phyloP scores from a whole-genome alignment of 129 eudicot genomes.

The Lonicera japonica region DNA sequence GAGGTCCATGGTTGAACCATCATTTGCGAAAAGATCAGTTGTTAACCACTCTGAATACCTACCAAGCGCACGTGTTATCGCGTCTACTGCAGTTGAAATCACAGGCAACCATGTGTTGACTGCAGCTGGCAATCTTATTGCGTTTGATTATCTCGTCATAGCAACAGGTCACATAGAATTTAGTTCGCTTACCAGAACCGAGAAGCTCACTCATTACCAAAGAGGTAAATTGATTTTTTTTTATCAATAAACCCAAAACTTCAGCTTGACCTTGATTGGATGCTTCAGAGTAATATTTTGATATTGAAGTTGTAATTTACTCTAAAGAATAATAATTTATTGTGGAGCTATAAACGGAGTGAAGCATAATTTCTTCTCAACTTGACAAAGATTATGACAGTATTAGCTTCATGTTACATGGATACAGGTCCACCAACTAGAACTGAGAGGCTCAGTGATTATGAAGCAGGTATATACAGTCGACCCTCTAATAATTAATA shows the following conservation, averaged over 20 bases:
- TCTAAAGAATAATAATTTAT: too few relatives aligned
- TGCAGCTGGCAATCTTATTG: slow-evolving; percentile 38
- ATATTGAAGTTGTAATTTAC: too few relatives aligned
- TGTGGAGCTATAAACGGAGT: not conserved
- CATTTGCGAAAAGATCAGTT: slow-evolving; percentile 58
- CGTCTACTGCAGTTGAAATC: slow-evolving; percentile 47
- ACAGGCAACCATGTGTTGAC: slow-evolving; percentile 43
- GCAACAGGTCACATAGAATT: slow-evolving; percentile 55
- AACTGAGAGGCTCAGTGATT: not conserved
- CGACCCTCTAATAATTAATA: too few relatives aligned
- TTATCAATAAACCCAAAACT: too few relatives aligned
- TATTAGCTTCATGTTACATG: not conserved
- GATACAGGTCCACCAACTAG: slow-evolving; percentile 1
- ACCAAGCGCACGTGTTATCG: slow-evolving; percentile 45
- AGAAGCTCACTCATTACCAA: slow-evolving; percentile 43
- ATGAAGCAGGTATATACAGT: too few relatives aligned
- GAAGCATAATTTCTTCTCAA: not conserved
- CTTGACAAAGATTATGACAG: not conserved
- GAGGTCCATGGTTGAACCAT: slow-evolving; percentile 68
- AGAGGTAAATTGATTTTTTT: slow-evolving; percentile 66
- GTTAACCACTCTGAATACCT: slow-evolving; percentile 61
- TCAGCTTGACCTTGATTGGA: not conserved
- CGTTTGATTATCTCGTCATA: slow-evolving; percentile 66
- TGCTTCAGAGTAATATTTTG: not conserved
- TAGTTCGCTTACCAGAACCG: slow-evolving; percentile 33